Percentiles rank a stretch among this genome's conserved stretches.
phyloP scores from a whole-genome alignment of 805 yeast species.

The Myxozyma sirexii region DNA sequence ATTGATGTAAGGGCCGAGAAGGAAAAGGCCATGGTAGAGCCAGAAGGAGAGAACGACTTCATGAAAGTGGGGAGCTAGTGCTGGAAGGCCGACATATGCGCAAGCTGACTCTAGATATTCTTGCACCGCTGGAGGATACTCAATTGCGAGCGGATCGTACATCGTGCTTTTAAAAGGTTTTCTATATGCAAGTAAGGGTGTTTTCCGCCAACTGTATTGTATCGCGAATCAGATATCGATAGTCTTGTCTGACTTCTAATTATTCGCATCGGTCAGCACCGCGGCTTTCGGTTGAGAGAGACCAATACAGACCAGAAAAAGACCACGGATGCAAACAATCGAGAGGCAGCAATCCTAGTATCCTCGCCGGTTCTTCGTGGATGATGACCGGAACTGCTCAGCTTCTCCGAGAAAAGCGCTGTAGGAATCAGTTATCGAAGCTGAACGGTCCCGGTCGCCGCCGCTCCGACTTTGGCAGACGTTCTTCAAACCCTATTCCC shows the following conservation, averaged over 20 bases:
- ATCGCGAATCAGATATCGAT: too few relatives aligned
- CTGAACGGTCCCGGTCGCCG: background rate
- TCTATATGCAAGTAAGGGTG: background rate
- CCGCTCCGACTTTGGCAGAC: background rate
- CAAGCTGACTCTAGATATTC: slow-evolving; percentile 6
- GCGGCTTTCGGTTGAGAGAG: too few relatives aligned
- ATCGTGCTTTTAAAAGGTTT: background rate
- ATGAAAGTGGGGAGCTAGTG: slow-evolving; percentile 52
- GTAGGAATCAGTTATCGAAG: background rate
- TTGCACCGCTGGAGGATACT: slow-evolving; percentile 20
- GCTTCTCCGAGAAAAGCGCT: too few relatives aligned
- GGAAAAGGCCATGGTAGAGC: slow-evolving; percentile 61
- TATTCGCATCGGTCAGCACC: too few relatives aligned
- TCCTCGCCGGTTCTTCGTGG: too few relatives aligned
- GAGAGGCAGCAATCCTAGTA: too few relatives aligned
- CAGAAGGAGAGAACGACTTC: slow-evolving; percentile 65
- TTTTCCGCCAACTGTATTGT: too few relatives aligned
- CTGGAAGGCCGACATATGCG: slow-evolving; percentile 35
- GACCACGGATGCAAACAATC: too few relatives aligned
- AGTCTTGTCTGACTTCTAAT: too few relatives aligned
- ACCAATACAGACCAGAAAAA: too few relatives aligned
- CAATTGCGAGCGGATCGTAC: slow-evolving; percentile 32
- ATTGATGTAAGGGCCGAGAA: slow-evolving; percentile 51
- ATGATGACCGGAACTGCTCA: too few relatives aligned
- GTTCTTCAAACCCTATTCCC: too few relatives aligned